These are phyloP conservation scores for Cyclostephanos invisitatus DNA, from an alignment of 108 stramenopile genomes.

Conservation along the genomic window DNA sequence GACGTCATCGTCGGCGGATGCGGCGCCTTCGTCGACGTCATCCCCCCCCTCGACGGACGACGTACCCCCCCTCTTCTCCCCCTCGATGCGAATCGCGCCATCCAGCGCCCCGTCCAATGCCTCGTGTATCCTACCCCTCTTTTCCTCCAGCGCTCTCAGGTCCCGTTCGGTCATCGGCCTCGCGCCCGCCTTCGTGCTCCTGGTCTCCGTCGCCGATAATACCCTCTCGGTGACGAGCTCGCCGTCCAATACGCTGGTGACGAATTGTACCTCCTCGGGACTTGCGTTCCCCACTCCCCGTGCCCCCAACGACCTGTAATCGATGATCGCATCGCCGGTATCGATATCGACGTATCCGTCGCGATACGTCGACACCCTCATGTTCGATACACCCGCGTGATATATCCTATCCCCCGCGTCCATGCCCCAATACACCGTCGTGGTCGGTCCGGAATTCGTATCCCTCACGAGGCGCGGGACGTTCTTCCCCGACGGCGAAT, in stretches of 20 bases:
- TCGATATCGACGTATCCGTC: conserved; percentile 77
- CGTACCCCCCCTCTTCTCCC: background rate
- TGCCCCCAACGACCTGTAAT: conserved; percentile 80
- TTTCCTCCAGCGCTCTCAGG: conserved; percentile 35
- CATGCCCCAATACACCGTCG: conserved; percentile 75
- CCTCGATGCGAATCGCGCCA: conserved; percentile 48
- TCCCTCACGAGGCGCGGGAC: conserved; percentile 37
- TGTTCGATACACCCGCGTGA: conserved; percentile 82
- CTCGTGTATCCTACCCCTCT: conserved; percentile 48
- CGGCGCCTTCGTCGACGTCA: conserved; percentile 47
- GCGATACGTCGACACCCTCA: conserved; percentile 61
- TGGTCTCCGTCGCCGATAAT: conserved; percentile 57
- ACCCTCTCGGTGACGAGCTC: conserved; percentile 75
- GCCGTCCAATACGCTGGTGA: conserved; percentile 66
- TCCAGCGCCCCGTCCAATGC: conserved; percentile 72
- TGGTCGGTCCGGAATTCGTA: conserved; percentile 44
- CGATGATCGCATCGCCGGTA: conserved; percentile 34
- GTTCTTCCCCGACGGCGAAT: conserved; percentile 78
- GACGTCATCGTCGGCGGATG: conserved; percentile 44
- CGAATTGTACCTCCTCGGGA: conserved; percentile 85
- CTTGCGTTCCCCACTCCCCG: conserved; percentile 67
- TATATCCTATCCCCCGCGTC: conserved; percentile 83
- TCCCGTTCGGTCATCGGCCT: conserved; percentile 45
- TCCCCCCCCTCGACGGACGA: conserved; percentile 19
- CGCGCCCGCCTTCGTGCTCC: conserved; percentile 51